Conservation (phyloP, 2,329 filamentous ascomycete genomes). For the Aspergillus versicolor region DNA sequence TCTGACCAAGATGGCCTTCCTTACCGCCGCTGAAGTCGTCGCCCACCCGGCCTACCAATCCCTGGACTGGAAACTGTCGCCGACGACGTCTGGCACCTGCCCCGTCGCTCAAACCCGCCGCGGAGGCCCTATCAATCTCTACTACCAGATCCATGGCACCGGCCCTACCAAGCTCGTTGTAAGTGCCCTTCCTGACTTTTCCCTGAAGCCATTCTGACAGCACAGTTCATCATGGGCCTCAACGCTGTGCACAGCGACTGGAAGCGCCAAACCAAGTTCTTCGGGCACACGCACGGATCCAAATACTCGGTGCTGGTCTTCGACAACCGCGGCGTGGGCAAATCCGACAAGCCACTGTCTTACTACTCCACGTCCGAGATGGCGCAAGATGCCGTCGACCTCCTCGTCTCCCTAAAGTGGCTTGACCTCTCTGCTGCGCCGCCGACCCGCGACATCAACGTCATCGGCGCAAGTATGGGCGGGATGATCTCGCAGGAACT, state of each 20-base stretch:
- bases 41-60: slow-evolving; percentile 33
- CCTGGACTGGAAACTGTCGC: slow-evolving; percentile 53
- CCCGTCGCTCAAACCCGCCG: slow-evolving; percentile 64
- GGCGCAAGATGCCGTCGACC: slow-evolving; percentile 73
- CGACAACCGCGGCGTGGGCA: slow-evolving; percentile 84
- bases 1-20: slow-evolving; percentile 18
- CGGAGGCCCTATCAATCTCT: slow-evolving; percentile 72
- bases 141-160: slow-evolving; percentile 77
- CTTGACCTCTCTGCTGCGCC: slow-evolving; percentile 36
- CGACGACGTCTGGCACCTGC: slow-evolving; percentile 60
- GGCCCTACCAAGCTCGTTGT: slow-evolving; percentile 73
- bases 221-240: slow-evolving; percentile 77
- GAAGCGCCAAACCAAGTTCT: slow-evolving; percentile 81
- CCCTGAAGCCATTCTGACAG: not conserved
- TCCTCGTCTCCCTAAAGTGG: slow-evolving; percentile 70
- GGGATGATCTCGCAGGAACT: slow-evolving; percentile 92
- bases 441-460: slow-evolving; percentile 56
- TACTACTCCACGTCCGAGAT: slow-evolving; percentile 83
- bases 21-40: slow-evolving; percentile 32
- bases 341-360: slow-evolving; percentile 71
- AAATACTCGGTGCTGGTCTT: slow-evolving; percentile 72
- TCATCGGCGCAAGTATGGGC: slow-evolving; percentile 79
- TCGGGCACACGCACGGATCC: slow-evolving; percentile 68
- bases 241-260: slow-evolving; percentile 67
- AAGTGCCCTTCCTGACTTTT: slow-evolving; percentile 39